Evolutionary conservation across 2,329 filamentous ascomycete genomes (phyloP), one percentile per base, ranked within the genome.

Genomic region (Parastagonospora nodorum): DNA sequence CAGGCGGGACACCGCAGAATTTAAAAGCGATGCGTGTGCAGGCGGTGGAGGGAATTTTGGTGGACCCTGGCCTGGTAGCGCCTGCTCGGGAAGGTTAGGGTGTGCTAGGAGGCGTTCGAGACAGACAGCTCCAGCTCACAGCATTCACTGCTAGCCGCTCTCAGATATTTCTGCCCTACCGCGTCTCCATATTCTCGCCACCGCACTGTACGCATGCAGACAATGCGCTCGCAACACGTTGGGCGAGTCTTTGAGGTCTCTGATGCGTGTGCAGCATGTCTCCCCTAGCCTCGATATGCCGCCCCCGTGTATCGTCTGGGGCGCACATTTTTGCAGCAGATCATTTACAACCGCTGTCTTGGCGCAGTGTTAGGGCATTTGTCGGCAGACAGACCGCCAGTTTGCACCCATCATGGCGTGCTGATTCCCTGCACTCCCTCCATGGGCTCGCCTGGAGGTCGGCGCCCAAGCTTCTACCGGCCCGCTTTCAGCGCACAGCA

Each of bases 371-470:
- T 53, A 56, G 48, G 57, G 53, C 52, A 41, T 8, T 31, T 28
- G 33, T 48, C 52, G 45, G 50, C 57, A 53, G 46, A 41, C 63
- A 68, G 66, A 69, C 67, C 67, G 67, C 67, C 59, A 63, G 55
- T 65, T 62, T 57, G 60, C 43, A 50, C 50, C 60, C 55, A 55
- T 48, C 30, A 52, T 55, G 53, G 59, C 52, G 60, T 59, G 55
- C 53, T 48, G 50, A 53, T 51, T 43, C 32, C 40, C 43, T 31
- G 50, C 42, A n/a, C 31, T 31, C 31, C 40, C 19, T 42, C 40
- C 40, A 42, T 31, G 28, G 50, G 31, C 58, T 55, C 53, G 57
- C 48, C 57, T 57, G 51, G 47, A 57, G 55, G 49, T 43, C 24
- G 41, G 19, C 30, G 29, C n/a, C 31, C 42, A 44, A 44, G 35